Evolutionary conservation across 2,329 filamentous ascomycete genomes (phyloP), one percentile per base, ranked within the genome.

Genomic region (Ascochyta lentis): DNA sequence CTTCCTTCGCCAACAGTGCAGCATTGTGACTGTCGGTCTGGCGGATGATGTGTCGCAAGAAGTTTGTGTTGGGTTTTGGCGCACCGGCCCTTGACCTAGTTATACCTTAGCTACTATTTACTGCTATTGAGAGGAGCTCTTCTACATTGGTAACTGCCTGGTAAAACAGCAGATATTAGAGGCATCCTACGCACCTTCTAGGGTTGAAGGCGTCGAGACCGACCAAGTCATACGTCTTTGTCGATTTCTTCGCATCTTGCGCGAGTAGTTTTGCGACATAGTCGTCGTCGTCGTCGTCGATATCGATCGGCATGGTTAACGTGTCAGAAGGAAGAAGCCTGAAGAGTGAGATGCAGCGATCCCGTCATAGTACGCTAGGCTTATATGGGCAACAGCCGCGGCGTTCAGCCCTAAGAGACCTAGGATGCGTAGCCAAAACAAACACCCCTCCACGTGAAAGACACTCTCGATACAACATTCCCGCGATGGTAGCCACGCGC

Each of bases 1-100:
- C 87, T 74, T 98, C 94, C 69, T 89, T 96, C 0, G 90, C 91
- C 16, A 92, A 85, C 27, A 98, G 81, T 0, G 91, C 90, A 23
- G 90, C 87, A 82, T 99, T 99, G 77, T 99, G 94, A 49, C 78
- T 89, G 66, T 96, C 90, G 8, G 92, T 96, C 64, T 95, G 90
- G 60, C 89, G 89, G 59, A 99, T 91, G 53, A 98, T 90, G 68
- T 95, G 89, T 54, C 88, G 88, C 38, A 99, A 79, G 72, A 98
- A 98, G 31, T 90, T 85, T 0, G 91, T 97, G 69, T 99, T 98
- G 3, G 94, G 93, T 72, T 94, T 97, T 0, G 91, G 91, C 60
- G 83, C 85, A 48, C 88, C 85, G 64, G 84, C 84, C 41, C 84
- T 54, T 87, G 85, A 68, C 86, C 92, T 75, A 13, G 22, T 3